Conservation (phyloP, 768 basidiomycete genomes). For the Auriculariales sp. region DNA sequence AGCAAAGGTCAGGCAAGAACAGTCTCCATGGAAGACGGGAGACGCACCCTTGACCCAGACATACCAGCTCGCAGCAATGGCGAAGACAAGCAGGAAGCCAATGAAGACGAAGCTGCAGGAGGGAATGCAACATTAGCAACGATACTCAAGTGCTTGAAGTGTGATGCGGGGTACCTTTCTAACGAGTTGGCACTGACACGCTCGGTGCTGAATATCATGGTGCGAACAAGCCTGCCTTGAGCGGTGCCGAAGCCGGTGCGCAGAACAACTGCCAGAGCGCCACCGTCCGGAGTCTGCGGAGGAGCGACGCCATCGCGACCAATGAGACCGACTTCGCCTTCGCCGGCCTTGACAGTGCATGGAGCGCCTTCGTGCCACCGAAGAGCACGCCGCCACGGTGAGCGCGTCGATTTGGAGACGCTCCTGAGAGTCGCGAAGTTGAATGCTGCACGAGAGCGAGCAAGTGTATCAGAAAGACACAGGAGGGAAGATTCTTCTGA, state of each 20-base stretch:
- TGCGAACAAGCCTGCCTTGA: slow-evolving; percentile 91
- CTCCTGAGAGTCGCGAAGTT: not conserved
- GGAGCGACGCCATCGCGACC: too few relatives aligned
- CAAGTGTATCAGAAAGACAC: not conserved
- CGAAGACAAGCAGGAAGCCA: slow-evolving; percentile 93
- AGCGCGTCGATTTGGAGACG: slow-evolving; percentile 18
- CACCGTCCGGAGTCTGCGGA: slow-evolving; percentile 54
- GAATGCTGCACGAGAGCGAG: not conserved
- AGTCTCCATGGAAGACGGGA: too few relatives aligned
- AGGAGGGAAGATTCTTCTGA: too few relatives aligned
- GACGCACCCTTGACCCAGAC: slow-evolving; percentile 98
- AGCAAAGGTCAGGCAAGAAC: too few relatives aligned
- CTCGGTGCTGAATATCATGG: slow-evolving; percentile 98
- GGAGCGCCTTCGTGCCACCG: slow-evolving; percentile 93
- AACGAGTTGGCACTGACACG: slow-evolving; percentile 91
- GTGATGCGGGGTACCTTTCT: too few relatives aligned
- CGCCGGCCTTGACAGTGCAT: too few relatives aligned
- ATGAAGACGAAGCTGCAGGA: slow-evolving; percentile 98
- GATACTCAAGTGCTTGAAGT: too few relatives aligned
- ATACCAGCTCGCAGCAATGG: slow-evolving; percentile 95
- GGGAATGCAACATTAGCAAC: too few relatives aligned
- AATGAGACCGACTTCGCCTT: too few relatives aligned
- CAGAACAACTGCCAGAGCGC: slow-evolving; percentile 83
- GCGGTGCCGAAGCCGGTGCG: slow-evolving; percentile 96
- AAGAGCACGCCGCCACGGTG: slow-evolving; percentile 87